These are phyloP conservation scores for Helicostylum pulchrum DNA, from an alignment of 192 early-diverging fungal species.

Conservation along the genomic window DNA sequence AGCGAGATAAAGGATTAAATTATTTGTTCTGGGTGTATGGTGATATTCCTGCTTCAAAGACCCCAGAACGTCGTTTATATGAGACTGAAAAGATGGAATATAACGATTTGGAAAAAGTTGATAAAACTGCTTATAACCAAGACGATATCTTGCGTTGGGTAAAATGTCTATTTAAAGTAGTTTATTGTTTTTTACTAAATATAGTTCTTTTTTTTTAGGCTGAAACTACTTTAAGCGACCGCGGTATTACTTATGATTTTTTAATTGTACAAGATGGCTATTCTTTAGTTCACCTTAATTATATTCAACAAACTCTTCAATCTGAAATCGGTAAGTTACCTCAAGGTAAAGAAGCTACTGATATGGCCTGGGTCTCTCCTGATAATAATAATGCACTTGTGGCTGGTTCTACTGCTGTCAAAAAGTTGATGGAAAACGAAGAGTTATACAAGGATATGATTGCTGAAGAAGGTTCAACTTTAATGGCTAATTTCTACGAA, in stretches of 20 bases:
- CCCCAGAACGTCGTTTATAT: slow-evolving; percentile 28
- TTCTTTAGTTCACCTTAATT: slow-evolving; percentile 34
- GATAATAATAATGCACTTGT: slow-evolving; percentile 27
- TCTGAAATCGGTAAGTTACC: background rate
- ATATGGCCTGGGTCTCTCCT: background rate
- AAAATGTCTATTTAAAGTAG: background rate
- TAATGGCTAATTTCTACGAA: slow-evolving; percentile 27
- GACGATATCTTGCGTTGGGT: slow-evolving; percentile 27
- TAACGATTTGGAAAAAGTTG: slow-evolving; percentile 35
- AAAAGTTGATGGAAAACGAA: slow-evolving; percentile 21
- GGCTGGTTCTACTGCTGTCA: slow-evolving; percentile 31
- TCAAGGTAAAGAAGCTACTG: background rate
- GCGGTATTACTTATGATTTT: slow-evolving; percentile 41
- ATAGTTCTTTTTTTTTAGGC: slow-evolving; percentile 18
- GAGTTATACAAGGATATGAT: slow-evolving; percentile 17
- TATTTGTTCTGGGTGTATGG: slow-evolving; percentile 48
- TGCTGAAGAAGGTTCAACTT: background rate
- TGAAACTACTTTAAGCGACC: slow-evolving; percentile 6
- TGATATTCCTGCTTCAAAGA: slow-evolving; percentile 33
- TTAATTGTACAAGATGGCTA: slow-evolving; percentile 36
- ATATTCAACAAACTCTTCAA: slow-evolving; percentile 23
- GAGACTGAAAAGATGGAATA: slow-evolving; percentile 54
- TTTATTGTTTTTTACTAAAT: background rate
- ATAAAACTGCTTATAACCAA: slow-evolving; percentile 13
- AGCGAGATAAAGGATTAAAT: slow-evolving; percentile 32